Base-by-base conservation (phyloP, 1,284 basidiomycete genomes). In the Ganoderma meredithae region DNA sequence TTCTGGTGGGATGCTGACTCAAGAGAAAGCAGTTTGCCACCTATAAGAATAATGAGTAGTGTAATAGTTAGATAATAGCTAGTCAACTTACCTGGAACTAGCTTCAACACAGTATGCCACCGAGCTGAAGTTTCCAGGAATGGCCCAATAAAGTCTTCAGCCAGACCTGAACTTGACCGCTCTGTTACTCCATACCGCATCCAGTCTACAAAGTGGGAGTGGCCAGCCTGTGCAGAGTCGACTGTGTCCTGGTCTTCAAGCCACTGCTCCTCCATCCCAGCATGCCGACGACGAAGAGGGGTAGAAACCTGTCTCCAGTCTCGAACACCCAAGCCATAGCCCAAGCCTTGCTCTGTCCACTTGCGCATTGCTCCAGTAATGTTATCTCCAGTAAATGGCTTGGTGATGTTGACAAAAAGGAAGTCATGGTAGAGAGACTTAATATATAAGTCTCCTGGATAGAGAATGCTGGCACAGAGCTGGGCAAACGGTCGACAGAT, bases 231-330 rank as follows among this genome's bases (percentile, higher is more conserved):
- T 7, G 65, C 65, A 15, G 60, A 5, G 33, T 66, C 65, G 0
- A 63, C 60, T 1, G 65, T 66, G 7, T 66, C 66, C 27, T 64
- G 49, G 17, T 64, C 63, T 22, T 64, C 55, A 8, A 64, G 41
- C 40, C 41, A 64, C 63, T 43, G 39, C 44, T 67, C 66, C 33
- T 60, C 43, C 41, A 67, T 43, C 2, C 66, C 66, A 60, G 62
- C 66, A 63, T 67, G 62, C 13, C 59, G 19, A 9, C 66, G 56
- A 1, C 66, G 44, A 9, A 67, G n/a, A 9, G 56, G 66, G 15
- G 61, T 67, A 36, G 66, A 67, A 17, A 44, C 44, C 43, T 67
- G 66, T 36, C 62, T 61, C 66, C 66, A 67, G n/a, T 63, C 52
- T n/a, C 52, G 62, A 10, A 67, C 59, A 13, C 63, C 55, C 2